Evolutionary conservation across 371 early-diverging fungal genomes (phyloP).

Genomic region (Catenaria anguillulae): DNA sequence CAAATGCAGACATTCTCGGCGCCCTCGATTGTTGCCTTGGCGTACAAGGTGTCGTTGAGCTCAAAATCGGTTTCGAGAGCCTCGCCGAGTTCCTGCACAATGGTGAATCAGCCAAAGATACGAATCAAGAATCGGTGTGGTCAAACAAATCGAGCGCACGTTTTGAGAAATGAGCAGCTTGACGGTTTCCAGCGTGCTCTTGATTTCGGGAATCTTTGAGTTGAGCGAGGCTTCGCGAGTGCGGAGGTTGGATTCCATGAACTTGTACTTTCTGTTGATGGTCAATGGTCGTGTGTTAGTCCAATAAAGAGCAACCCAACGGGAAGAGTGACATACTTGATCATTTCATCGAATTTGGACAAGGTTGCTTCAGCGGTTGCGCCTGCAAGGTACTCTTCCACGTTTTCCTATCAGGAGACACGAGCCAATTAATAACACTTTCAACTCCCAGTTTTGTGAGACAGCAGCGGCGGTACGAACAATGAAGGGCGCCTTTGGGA

Average conservation of each 20-base stretch:
- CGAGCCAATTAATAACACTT: too few species aligned
- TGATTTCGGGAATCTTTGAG: conserved; percentile 89
- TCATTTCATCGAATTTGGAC: conserved; percentile 80
- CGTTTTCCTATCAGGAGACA: conserved; percentile 65
- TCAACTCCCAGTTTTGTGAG: too few species aligned
- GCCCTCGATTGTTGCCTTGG: conserved; percentile 59
- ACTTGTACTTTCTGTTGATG: conserved; percentile 73
- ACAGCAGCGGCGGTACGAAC: too few species aligned
- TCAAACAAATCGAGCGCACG: conserved; percentile 15
- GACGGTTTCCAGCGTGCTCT: conserved; percentile 78
- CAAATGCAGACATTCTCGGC: conserved; percentile 76
- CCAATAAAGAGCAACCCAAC: neutral
- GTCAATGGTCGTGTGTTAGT: neutral
- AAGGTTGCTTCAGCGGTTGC: conserved; percentile 59
- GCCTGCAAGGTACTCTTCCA: conserved; percentile 65
- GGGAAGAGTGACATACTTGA: conserved; percentile 33
- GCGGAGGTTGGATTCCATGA: conserved; percentile 81
- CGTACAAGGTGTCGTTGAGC: conserved; percentile 84
- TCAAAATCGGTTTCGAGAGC: conserved; percentile 74
- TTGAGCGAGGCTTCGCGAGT: conserved; percentile 68
- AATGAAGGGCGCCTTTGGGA: conserved; percentile 89
- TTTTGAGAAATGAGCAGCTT: conserved; percentile 48
- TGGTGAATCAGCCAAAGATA: too few species aligned
- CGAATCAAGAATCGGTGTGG: neutral
- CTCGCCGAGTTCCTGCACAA: conserved; percentile 47